Evolutionary conservation across 2,329 filamentous ascomycete species (phyloP).

Genomic region (Alternaria sp.): DNA sequence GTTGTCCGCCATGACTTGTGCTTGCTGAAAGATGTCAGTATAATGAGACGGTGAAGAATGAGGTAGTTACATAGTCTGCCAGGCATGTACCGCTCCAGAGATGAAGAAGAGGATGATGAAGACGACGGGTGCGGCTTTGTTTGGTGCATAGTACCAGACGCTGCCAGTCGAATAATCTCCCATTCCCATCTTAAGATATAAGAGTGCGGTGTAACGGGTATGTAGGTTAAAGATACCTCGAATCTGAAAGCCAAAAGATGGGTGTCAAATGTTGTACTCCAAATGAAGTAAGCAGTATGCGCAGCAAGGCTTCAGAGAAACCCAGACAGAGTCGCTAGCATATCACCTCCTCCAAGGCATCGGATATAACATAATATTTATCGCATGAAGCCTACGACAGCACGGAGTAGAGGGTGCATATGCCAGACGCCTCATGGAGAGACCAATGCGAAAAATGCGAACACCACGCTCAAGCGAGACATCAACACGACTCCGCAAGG

Average conservation of each 20-base stretch:
- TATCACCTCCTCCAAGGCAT: background rate
- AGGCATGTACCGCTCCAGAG: conserved; percentile 61
- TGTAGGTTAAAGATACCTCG: background rate
- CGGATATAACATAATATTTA: background rate
- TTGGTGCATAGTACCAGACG: conserved; percentile 61
- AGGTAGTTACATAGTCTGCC: conserved; percentile 63
- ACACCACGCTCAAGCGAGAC: conserved; percentile 13
- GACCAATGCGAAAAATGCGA: conserved; percentile 45
- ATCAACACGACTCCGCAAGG: conserved; percentile 17
- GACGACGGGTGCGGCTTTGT: conserved; percentile 63
- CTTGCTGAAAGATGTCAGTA: conserved; percentile 49
- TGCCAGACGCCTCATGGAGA: background rate
- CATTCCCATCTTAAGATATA: conserved; percentile 38
- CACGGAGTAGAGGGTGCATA: background rate
- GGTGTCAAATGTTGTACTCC: background rate
- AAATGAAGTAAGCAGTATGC: background rate
- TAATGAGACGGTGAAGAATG: background rate
- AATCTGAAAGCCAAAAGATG: background rate
- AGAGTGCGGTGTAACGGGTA: background rate
- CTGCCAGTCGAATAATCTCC: conserved; percentile 48
- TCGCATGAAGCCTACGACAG: background rate
- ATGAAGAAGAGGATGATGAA: conserved; percentile 61
- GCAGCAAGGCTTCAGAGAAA: background rate
- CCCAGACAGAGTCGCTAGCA: background rate
- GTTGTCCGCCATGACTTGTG: conserved; percentile 67